A percentile compares a stretch with the other conserved stretches of the same genome.
phyloP scores from a whole-genome alignment of 371 early-diverging fungal species.

The Funneliformis caledonium region DNA sequence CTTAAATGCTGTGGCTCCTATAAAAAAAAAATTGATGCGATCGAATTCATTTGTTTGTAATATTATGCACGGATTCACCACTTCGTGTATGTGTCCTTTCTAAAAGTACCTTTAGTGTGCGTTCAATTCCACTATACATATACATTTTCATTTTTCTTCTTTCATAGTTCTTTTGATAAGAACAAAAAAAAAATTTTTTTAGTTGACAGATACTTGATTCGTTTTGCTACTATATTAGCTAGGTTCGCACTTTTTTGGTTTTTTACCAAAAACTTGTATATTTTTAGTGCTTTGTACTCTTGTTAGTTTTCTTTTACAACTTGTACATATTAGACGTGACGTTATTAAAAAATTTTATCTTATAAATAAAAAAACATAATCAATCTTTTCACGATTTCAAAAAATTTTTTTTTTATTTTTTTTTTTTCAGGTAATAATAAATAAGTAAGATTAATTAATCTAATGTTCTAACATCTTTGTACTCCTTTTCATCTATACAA shows the following conservation, averaged over 20 bases:
- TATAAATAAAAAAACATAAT: background rate
- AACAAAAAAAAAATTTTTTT: background rate
- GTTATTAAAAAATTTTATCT: background rate
- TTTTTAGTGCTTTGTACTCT: constrained; percentile 27
- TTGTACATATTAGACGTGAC: constrained; percentile 33
- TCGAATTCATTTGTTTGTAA: constrained; percentile 16
- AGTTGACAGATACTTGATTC: constrained; percentile 1
- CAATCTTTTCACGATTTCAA: background rate
- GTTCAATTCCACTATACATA: background rate
- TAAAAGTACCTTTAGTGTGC: background rate
- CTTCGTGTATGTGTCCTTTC: background rate
- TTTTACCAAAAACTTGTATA: constrained; percentile 19
- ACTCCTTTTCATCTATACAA: constrained; percentile 44
- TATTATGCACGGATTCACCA: background rate
- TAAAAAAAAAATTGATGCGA: background rate
- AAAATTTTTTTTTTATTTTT: too few relatives aligned
- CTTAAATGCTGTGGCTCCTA: background rate
- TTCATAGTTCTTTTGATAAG: constrained; percentile 13
- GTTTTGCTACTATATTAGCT: constrained; percentile 23
- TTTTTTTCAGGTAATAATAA: too few relatives aligned
- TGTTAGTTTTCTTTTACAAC: constrained; percentile 2
- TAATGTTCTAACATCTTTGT: constrained; percentile 27
- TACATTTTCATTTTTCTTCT: background rate
- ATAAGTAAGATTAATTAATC: too few relatives aligned
- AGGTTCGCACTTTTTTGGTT: constrained; percentile 17